phyloP scores from a whole-genome alignment of 2,329 filamentous ascomycete species.

The Mariannaea elegans region DNA sequence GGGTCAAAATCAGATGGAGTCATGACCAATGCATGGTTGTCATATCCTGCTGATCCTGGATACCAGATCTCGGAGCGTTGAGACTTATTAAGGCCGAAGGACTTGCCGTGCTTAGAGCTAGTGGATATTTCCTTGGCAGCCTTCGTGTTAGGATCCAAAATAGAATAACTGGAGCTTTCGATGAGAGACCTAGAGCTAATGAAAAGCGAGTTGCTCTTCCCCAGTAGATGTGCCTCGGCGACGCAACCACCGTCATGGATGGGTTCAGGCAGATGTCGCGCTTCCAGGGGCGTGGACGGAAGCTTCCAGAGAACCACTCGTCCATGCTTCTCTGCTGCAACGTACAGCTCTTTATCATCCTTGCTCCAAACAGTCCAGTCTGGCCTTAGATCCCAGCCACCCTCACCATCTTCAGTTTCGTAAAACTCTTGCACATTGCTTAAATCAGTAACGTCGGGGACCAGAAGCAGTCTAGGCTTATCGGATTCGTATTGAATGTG shows the following conservation, averaged over 20 bases:
- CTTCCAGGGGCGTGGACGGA: constrained; percentile 61
- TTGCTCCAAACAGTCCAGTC: constrained; percentile 65
- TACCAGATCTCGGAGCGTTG: constrained; percentile 78
- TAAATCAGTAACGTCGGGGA: constrained; percentile 68
- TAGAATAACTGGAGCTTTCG: constrained; percentile 75
- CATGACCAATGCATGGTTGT: constrained; percentile 74
- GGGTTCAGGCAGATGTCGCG: constrained; percentile 56
- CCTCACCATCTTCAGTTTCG: constrained; percentile 68
- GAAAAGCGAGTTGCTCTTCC: constrained; percentile 62
- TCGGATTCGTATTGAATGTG: constrained; percentile 83
- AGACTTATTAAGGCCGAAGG: constrained; percentile 69
- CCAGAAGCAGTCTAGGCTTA: constrained; percentile 69
- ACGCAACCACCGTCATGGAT: constrained; percentile 65
- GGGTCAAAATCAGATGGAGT: constrained; percentile 74
- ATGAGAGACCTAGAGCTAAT: constrained; percentile 73
- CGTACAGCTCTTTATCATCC: constrained; percentile 71
- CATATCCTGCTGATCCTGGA: constrained; percentile 68
- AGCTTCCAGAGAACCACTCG: constrained; percentile 69
- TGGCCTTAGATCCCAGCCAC: constrained; percentile 68
- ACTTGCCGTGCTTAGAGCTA: constrained; percentile 69
- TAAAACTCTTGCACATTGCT: constrained; percentile 70
- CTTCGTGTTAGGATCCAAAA: constrained; percentile 60
- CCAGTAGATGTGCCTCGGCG: constrained; percentile 60
- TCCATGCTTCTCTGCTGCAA: constrained; percentile 78
- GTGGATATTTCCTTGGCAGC: constrained; percentile 64